Percentiles rank a stretch among this genome's conserved stretches.
Evolutionary conservation across 2,329 filamentous ascomycete genomes (phyloP).

Genomic region (Colletotrichum limetticola): DNA sequence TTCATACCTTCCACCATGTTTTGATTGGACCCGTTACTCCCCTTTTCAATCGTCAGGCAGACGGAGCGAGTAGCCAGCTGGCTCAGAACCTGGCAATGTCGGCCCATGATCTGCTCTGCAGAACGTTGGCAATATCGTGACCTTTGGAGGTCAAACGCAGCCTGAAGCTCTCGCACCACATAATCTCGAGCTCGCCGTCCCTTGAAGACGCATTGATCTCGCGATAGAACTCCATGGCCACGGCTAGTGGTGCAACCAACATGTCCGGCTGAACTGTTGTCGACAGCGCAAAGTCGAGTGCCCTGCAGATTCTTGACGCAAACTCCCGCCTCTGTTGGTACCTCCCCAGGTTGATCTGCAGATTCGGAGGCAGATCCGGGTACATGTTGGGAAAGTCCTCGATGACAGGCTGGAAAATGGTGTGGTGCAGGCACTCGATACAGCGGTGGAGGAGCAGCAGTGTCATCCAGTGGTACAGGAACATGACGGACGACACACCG

Average conservation of each 20-base stretch:
- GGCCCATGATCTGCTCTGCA: constrained; percentile 52
- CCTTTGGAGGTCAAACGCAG: constrained; percentile 51
- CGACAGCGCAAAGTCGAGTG: constrained; percentile 58
- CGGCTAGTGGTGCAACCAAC: constrained; percentile 54
- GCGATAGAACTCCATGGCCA: constrained; percentile 55
- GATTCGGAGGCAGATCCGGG: constrained; percentile 49
- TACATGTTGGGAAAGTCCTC: constrained; percentile 52
- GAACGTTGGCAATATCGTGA: constrained; percentile 51
- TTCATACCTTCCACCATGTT: background rate
- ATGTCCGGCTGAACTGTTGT: constrained; percentile 59
- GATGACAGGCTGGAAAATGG: constrained; percentile 55
- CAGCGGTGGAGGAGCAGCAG: constrained; percentile 61
- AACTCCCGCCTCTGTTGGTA: constrained; percentile 58
- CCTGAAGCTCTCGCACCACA: constrained; percentile 60
- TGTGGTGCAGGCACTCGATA: constrained; percentile 56
- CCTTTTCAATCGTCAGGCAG: background rate
- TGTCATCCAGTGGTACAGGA: constrained; percentile 65
- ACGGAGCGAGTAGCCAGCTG: background rate
- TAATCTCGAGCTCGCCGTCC: constrained; percentile 55
- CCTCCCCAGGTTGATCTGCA: constrained; percentile 52
- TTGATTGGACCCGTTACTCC: background rate
- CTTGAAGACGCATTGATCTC: constrained; percentile 50
- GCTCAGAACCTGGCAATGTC: constrained; percentile 40
- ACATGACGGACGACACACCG: constrained; percentile 54
- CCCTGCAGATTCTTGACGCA: constrained; percentile 61